Conservation (phyloP, 225 moss, liverwort and hornwort genomes). For the Marchantia paleacea region DNA sequence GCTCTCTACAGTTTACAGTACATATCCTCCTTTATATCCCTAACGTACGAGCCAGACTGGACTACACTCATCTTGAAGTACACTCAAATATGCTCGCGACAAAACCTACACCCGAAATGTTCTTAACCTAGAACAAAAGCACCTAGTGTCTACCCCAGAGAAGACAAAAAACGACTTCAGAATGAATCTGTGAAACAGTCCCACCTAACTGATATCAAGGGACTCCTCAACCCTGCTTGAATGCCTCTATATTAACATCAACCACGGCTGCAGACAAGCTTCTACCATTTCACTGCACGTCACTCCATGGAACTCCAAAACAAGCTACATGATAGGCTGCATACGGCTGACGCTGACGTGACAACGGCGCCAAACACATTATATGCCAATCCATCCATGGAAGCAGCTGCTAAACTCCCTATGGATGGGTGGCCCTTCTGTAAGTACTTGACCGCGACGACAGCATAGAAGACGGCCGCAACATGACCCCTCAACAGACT, state of each 20-base stretch:
- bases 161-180: constrained; percentile 33
- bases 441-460: constrained; percentile 57
- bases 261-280: constrained; percentile 40
- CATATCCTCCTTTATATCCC: constrained; percentile 22
- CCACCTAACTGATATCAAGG: constrained; percentile 31
- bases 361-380: constrained; percentile 51
- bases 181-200: constrained; percentile 33
- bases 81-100: constrained; percentile 32
- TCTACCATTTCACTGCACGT: constrained; percentile 31
- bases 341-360: constrained; percentile 50
- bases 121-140: constrained; percentile 24
- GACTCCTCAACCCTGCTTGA: constrained; percentile 39
- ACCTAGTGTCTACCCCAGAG: constrained; percentile 25
- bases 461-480: constrained; percentile 68
- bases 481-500: constrained; percentile 65
- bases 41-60: constrained; percentile 27
- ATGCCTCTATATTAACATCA: constrained; percentile 40
- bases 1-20: constrained; percentile 33
- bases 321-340: constrained; percentile 48
- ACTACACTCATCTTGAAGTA: constrained; percentile 29
- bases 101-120: constrained; percentile 35
- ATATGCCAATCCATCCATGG: constrained; percentile 50
- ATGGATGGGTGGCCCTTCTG: constrained; percentile 44
- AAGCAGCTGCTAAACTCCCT: constrained; percentile 49
- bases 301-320: constrained; percentile 46